Percentiles rank a stretch among this genome's conserved stretches.
Evolutionary conservation across 1,284 basidiomycete genomes (phyloP).

Genomic region (Agaricales sp.): DNA sequence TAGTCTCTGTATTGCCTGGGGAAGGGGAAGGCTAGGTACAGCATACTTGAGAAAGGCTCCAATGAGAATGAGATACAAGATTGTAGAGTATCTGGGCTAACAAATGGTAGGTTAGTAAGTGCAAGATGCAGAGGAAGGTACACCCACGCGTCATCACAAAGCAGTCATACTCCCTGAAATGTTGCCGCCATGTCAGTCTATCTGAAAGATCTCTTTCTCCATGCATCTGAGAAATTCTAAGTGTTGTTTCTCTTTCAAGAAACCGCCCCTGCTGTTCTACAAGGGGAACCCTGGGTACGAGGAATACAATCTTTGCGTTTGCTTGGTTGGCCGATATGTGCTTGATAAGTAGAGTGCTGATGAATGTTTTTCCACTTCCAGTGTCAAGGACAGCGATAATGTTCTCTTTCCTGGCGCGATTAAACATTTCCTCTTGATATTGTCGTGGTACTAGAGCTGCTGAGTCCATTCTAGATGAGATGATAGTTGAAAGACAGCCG

Average conservation of each 20-base stretch:
- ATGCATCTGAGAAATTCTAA: slow-evolving; percentile 56
- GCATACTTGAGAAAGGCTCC: slow-evolving; percentile 51
- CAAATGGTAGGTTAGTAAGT: background rate
- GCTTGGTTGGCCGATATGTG: slow-evolving; percentile 49
- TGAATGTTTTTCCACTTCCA: slow-evolving; percentile 76
- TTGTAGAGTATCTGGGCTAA: slow-evolving; percentile 76
- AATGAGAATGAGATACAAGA: slow-evolving; percentile 68
- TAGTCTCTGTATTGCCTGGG: slow-evolving; percentile 2
- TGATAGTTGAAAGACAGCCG: too few relatives aligned
- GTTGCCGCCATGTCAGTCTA: slow-evolving; percentile 49
- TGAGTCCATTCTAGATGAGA: too few relatives aligned
- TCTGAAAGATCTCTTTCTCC: slow-evolving; percentile 67
- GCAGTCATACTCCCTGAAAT: slow-evolving; percentile 57
- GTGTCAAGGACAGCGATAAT: slow-evolving; percentile 73
- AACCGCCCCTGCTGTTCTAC: slow-evolving; percentile 74
- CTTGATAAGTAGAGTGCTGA: slow-evolving; percentile 68
- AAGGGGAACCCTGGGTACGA: slow-evolving; percentile 74
- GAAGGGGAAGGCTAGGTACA: background rate
- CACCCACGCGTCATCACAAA: slow-evolving; percentile 70
- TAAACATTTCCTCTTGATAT: slow-evolving; percentile 70
- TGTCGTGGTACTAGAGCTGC: slow-evolving; percentile 31
- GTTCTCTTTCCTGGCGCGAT: slow-evolving; percentile 58
- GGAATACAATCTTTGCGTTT: slow-evolving; percentile 52
- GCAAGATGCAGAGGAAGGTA: background rate
- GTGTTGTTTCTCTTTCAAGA: slow-evolving; percentile 50